Conservation (phyloP, 768 basidiomycete species). For the Tephrocybe sp. region DNA sequence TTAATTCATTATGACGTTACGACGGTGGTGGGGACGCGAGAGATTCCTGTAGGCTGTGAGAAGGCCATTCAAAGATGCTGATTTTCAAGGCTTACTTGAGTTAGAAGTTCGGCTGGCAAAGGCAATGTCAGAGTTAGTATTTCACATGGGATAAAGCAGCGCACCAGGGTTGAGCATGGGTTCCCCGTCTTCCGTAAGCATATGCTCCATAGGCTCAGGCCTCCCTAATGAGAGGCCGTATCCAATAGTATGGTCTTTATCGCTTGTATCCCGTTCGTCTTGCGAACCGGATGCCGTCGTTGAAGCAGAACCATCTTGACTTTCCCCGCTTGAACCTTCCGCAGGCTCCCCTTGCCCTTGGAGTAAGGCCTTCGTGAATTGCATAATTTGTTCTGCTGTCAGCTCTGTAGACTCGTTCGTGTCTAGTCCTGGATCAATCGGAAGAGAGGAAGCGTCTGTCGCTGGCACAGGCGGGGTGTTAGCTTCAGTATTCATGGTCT, state of each 20-base stretch:
- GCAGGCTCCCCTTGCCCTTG: conserved; percentile 29
- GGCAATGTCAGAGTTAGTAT: conserved; percentile 3
- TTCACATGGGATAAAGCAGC: conserved; percentile 20
- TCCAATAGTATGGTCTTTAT: conserved; percentile 14
- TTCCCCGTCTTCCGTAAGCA: conserved; percentile 62
- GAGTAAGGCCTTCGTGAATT: conserved; percentile 32
- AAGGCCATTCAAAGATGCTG: conserved; percentile 3
- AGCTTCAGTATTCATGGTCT: not conserved
- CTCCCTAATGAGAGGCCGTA: conserved; percentile 33
- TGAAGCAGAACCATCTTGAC: conserved; percentile 12
- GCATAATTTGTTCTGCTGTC: conserved; percentile 25
- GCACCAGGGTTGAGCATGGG: conserved; percentile 68
- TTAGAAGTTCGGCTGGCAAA: conserved; percentile 53
- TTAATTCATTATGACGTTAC: conserved; percentile 23
- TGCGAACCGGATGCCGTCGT: conserved; percentile 4
- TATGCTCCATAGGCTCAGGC: conserved; percentile 48
- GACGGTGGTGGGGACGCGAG: conserved; percentile 66
- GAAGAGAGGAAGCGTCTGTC: not conserved
- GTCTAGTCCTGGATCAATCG: conserved; percentile 27
- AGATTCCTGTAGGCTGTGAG: conserved; percentile 45
- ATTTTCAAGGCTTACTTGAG: conserved; percentile 43
- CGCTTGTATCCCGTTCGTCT: conserved; percentile 1
- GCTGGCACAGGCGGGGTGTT: not conserved
- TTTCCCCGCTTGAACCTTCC: conserved; percentile 22
- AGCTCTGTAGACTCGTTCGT: conserved; percentile 18